Conservation (phyloP, 371 early-diverging fungal genomes). For the Actinomortierella ambigua region DNA sequence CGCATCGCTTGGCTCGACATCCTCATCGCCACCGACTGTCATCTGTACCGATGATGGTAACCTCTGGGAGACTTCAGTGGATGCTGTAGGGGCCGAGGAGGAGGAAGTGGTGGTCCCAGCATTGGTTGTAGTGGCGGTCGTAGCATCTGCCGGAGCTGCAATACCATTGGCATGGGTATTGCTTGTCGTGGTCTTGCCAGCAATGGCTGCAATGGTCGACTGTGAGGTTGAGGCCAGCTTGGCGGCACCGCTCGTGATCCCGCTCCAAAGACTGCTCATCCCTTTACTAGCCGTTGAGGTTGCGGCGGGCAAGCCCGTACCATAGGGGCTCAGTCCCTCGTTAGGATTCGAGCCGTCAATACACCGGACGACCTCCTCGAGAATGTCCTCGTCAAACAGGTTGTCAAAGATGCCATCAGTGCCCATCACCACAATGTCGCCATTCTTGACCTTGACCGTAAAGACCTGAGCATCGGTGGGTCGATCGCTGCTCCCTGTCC, state of each 20-base stretch:
- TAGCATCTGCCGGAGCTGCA: constrained; percentile 1
- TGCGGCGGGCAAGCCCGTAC: constrained; percentile 57
- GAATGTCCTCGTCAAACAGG: constrained; percentile 80
- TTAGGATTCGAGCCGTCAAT: constrained; percentile 51
- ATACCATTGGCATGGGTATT: constrained; percentile 1
- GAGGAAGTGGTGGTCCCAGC: too few relatives aligned
- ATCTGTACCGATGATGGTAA: too few relatives aligned
- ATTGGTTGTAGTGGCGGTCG: not conserved
- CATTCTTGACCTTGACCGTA: constrained; percentile 76
- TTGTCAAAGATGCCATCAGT: constrained; percentile 86
- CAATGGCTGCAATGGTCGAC: constrained; percentile 33
- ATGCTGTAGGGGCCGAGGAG: constrained; percentile 5
- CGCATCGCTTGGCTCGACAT: not conserved
- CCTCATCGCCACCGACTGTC: constrained; percentile 1
- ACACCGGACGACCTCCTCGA: constrained; percentile 71
- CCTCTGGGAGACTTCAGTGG: too few relatives aligned
- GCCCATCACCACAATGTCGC: constrained; percentile 79
- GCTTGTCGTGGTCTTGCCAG: constrained; percentile 10
- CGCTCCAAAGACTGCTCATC: constrained; percentile 36
- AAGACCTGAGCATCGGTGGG: constrained; percentile 81
- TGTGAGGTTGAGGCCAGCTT: constrained; percentile 23
- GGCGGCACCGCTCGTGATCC: constrained; percentile 29
- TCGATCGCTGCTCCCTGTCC: constrained; percentile 67
- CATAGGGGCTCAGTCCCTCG: constrained; percentile 49
- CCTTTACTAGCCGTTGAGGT: constrained; percentile 46